Evolutionary conservation across 306 rosid genomes (phyloP), one percentile per base, ranked within the genome.

Genomic region (Rosa persica): DNA sequence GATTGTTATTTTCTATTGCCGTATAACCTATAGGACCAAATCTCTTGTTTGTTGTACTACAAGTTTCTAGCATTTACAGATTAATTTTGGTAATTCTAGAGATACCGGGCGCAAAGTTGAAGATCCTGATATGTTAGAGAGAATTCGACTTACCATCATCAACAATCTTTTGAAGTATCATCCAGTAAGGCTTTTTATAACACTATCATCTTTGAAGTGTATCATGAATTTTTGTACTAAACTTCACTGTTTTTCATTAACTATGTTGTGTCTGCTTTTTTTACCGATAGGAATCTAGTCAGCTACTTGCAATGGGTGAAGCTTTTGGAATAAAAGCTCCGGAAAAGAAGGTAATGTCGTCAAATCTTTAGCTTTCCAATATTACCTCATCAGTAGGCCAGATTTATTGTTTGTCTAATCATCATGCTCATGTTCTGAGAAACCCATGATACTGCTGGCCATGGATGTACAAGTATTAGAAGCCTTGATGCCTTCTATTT

Each of bases 101-200:
- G 93, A 85, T 78, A 89, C 91, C 7, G 98, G 98, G 43, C 95
- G 98, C 75, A 95, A 95, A 91, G 98, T 95, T 81, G 98, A 93
- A 82, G 93, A 95, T 86, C 97, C 98, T 61, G 97, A 89, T 79
- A 88, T 89, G 93, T 81, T 95, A 27, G 98, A 95, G 93, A 89
- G 90, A 48, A 95, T 95, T 83, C 92, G 98, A 69, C 96, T 95
- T 43, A 92, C 98, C 82, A 89, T 95, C 86, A 95, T 95, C 83
- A 89, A 75, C 88, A 95, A 95, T 85, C 88, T 95, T 76, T 85
- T 95, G 90, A 87, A 95, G 83, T 95, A 88, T 83, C 98, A 95
- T 81, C 98, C 98, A 43, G 98, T 94, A 89, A 79, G 95, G 79
- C 80, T 81, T 76, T 55, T 74, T 46, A 70, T 61, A 78, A 65